These are phyloP conservation scores for Inga leiocalycina DNA, from an alignment of 306 rosid species.

Conservation along the genomic window DNA sequence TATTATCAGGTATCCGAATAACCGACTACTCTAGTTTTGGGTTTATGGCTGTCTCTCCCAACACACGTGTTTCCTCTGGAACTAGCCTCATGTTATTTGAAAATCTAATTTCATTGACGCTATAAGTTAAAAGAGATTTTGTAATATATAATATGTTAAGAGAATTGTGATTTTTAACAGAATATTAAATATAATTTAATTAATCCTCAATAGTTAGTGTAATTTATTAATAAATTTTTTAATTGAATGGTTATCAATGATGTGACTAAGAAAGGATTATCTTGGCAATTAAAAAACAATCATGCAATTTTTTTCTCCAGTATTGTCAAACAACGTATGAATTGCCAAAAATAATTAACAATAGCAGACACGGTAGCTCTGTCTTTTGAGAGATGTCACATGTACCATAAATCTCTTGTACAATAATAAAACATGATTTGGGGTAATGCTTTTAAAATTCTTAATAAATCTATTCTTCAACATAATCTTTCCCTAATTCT, in stretches of 20 bases:
- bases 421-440: not conserved
- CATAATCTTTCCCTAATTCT: not conserved
- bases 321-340: not conserved
- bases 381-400: slow-evolving; percentile 5
- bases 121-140: not conserved
- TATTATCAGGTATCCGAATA: too few relatives aligned
- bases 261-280: not conserved
- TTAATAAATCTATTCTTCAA: not conserved
- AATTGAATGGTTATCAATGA: not conserved
- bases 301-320: not conserved
- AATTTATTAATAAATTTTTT: not conserved
- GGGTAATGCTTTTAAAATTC: not conserved
- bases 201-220: not conserved
- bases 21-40: too few relatives aligned
- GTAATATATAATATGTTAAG: not conserved
- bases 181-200: not conserved
- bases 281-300: not conserved
- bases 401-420: not conserved
- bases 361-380: not conserved
- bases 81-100: not conserved
- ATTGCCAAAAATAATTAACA: slow-evolving; percentile 3
- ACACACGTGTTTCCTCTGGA: too few relatives aligned
- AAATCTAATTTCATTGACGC: not conserved
- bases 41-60: too few relatives aligned
- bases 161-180: not conserved